A percentile compares a stretch with the other conserved stretches of the same genome.
Evolutionary conservation across 768 basidiomycete genomes (phyloP).

Genomic region (Lentinula aciculospora): DNA sequence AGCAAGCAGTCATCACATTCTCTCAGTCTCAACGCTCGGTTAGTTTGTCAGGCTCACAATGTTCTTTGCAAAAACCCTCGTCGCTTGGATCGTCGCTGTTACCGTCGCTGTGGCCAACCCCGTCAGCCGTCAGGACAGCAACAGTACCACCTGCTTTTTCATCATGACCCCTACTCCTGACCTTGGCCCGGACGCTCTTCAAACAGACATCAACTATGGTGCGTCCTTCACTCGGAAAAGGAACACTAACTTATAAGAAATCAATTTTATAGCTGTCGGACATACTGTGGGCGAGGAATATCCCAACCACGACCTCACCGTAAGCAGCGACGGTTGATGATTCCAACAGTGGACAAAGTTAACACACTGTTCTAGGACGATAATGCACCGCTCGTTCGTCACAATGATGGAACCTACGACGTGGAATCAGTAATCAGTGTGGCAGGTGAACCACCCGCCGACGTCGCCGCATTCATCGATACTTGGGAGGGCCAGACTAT

Average conservation of each 20-base stretch:
- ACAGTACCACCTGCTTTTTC: conserved; percentile 8
- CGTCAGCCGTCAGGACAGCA: background rate
- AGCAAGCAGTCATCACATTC: too few relatives aligned
- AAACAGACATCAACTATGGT: conserved; percentile 9
- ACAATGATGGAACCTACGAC: conserved; percentile 7
- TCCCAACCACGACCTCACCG: background rate
- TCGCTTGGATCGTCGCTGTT: background rate
- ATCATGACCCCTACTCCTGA: conserved; percentile 10
- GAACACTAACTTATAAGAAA: too few relatives aligned
- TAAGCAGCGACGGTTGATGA: background rate
- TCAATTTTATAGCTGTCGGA: conserved; percentile 7
- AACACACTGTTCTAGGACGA: conserved; percentile 1
- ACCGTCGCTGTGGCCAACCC: background rate
- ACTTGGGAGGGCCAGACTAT: conserved; percentile 2
- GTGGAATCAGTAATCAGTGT: conserved; percentile 2
- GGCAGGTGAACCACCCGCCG: background rate
- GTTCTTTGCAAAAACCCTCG: conserved; percentile 5
- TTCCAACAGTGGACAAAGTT: too few relatives aligned
- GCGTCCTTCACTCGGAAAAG: background rate
- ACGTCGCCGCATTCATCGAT: conserved; percentile 7
- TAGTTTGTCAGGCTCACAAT: background rate
- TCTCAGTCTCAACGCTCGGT: background rate
- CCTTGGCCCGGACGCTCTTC: background rate
- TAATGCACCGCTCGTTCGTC: conserved; percentile 4
- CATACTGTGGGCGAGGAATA: conserved; percentile 5